phyloP scores from a whole-genome alignment of 2,329 filamentous ascomycete genomes.

The Dactylonectria estremocensis region DNA sequence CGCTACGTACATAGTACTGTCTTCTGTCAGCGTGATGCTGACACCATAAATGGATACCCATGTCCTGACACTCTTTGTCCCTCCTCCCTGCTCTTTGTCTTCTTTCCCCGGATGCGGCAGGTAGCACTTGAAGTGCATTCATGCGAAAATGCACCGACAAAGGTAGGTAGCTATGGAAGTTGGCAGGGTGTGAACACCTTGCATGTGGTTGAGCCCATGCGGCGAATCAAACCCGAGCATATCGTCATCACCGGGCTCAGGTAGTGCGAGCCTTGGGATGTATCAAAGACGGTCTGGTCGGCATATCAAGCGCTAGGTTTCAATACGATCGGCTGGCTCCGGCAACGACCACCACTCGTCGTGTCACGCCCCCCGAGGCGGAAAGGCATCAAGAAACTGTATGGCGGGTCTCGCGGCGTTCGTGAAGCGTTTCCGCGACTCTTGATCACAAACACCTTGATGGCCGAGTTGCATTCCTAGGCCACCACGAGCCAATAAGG shows the following conservation, averaged over 20 bases:
- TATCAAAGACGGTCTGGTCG: background rate
- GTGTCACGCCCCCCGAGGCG: no score
- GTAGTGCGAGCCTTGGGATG: slow-evolving; percentile 21
- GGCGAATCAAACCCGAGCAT: slow-evolving; percentile 39
- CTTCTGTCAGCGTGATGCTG: slow-evolving; percentile 1
- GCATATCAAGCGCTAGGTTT: background rate
- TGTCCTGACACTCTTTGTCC: slow-evolving; percentile 11
- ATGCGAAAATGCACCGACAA: background rate
- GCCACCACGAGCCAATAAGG: background rate
- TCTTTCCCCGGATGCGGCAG: slow-evolving; percentile 22
- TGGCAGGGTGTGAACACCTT: slow-evolving; percentile 8
- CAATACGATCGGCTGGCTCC: background rate
- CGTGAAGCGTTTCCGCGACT: background rate
- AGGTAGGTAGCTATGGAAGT: background rate
- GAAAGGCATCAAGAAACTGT: no score
- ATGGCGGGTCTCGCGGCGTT: background rate
- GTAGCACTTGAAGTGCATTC: background rate
- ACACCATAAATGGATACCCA: slow-evolving; percentile 4
- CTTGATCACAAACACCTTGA: background rate
- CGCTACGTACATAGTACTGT: background rate
- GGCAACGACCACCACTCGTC: background rate
- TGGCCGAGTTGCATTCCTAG: background rate
- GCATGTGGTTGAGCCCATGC: slow-evolving; percentile 8
- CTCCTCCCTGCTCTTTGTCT: background rate
- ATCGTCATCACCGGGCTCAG: slow-evolving; percentile 39